Evolutionary conservation across 352 stramenopile genomes (phyloP), one percentile per base, ranked within the genome.

Genomic region (Globisporangium paroecandrum): DNA sequence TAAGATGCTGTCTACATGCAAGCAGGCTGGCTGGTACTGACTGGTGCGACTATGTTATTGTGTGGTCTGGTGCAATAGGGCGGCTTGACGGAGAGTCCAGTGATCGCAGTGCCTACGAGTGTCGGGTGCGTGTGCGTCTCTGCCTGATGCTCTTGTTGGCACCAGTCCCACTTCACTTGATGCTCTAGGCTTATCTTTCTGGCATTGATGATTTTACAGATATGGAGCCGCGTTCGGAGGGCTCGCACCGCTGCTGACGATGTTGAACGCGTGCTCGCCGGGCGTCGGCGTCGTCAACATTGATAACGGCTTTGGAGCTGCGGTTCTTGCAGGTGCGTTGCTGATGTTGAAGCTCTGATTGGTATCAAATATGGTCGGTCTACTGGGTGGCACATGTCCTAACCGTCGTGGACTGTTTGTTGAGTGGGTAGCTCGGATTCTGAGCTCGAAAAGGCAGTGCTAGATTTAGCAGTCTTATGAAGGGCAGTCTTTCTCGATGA

Each of bases 211-310:
- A 9, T 54, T 25, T 12, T 38, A 4, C 60, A 83, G 76, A n/a
- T 96, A 96, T 58, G 89, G 89, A 13, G 87, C 86, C 24, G 87
- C 87, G 3, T 96, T 96, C 58, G 85, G 90, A 2, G 97, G 97
- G 0, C 76, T 99, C 10, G 96, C 94, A 59, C 96, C 97, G 0
- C 78, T 99, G 55, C 77, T 99, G 20, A 99, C 97, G 10, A 99
- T 99, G 97, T 81, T 99, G 38, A 99, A 99, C 76, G 95, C 90
- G 22, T 99, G 97, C 73, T 97, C 94, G 51, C 97, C 97, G 15
- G 97, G 97, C n/a, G 96, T 99, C 2, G 93, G 91, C n/a, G 96
- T 99, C 46, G 95, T 99, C n/a, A 99, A 99, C 76, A 99, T 99
- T 68, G 97, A 99, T 78, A 99, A 99, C 72, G 97, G 97, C 41